These are phyloP conservation scores for Catharanthus roseus DNA, from an alignment of 257 asterid species.

Conservation along the genomic window DNA sequence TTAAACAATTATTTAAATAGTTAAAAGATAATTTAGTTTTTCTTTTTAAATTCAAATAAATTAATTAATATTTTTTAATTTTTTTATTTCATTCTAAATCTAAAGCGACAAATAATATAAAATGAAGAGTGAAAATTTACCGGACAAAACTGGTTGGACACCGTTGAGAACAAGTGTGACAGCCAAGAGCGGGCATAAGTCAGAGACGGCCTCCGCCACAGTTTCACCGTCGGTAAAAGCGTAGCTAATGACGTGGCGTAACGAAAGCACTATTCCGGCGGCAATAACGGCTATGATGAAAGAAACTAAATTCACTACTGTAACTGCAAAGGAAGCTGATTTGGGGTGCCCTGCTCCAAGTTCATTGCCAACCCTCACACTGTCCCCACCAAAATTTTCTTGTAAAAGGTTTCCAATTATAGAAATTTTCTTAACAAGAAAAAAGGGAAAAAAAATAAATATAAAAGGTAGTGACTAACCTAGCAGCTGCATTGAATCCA, in stretches of 20 bases:
- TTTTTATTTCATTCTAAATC: too few relatives aligned
- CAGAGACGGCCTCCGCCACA: slow-evolving; percentile 28
- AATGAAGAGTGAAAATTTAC: too few relatives aligned
- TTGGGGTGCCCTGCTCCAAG: slow-evolving; percentile 30
- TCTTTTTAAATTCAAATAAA: too few relatives aligned
- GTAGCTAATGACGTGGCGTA: slow-evolving; percentile 26
- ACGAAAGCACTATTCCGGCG: slow-evolving; percentile 11
- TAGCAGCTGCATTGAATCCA: slow-evolving; percentile 43
- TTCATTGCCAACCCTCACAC: slow-evolving; percentile 33
- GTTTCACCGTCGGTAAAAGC: slow-evolving; percentile 21
- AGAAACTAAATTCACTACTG: slow-evolving; percentile 21
- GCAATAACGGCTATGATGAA: slow-evolving; percentile 7
- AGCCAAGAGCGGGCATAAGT: slow-evolving; percentile 24
- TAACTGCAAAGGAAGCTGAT: slow-evolving; percentile 22
- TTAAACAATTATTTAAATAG: too few relatives aligned
- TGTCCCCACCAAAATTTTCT: not conserved
- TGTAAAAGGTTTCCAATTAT: too few relatives aligned
- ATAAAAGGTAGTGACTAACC: slow-evolving; percentile 15
- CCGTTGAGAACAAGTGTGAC: slow-evolving; percentile 30
- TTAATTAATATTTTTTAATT: too few relatives aligned
- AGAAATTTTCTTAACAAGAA: too few relatives aligned
- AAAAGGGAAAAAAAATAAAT: too few relatives aligned
- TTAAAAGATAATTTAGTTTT: too few relatives aligned
- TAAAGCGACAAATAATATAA: too few relatives aligned
- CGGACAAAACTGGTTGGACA: slow-evolving; percentile 31